Base-by-base conservation (phyloP, 2,329 filamentous ascomycete genomes). In the Helicocarpus griseus region DNA sequence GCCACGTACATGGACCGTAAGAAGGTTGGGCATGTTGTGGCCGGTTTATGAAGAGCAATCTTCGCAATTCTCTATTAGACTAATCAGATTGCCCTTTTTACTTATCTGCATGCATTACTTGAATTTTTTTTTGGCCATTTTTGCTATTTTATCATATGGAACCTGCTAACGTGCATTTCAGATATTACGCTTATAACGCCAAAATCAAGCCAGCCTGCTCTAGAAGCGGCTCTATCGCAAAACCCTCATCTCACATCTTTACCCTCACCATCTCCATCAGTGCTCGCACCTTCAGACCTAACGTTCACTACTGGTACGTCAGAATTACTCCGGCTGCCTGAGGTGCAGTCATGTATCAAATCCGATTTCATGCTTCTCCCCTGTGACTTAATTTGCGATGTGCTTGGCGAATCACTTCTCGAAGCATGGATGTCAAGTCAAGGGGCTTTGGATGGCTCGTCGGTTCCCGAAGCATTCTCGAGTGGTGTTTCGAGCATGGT, bases 391-490 rank as follows among this genome's bases (percentile, higher is more conserved):
- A 83, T 98, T 36, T 96, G 89, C 65, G 90, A 95, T 63, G 74
- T 97, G 14, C 84, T 86, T 2, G 90, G 89, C 11, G 86, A 89
- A 60, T 81, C 84, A 56, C 76, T 97, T 21, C 72, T 95, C 2
- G 89, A 96, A 67, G 82, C 90, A 54, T 98, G 93, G 89, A 90
- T 96, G 85, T 81, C 90, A 28, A 82, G 86, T 59, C 81, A 89
- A 47, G 84, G 82, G 14, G 86, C 84, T 35, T 75, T 91, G 2
- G 67, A 78, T 69, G 59, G 81, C 73, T 70, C 75, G 13, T 77
- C 84, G 2, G 79, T 76, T 13, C 76, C 78, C 45, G 70, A 71
- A 19, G 65, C 64, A 44, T 61, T 61, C 49, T 43, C 33, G 45
- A 51, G 48, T 4, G 52, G 44, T 17, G 69, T 69, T 2, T 71